Evolutionary conservation across 2,329 filamentous ascomycete species (phyloP).

Genomic region (Venturia asperata): DNA sequence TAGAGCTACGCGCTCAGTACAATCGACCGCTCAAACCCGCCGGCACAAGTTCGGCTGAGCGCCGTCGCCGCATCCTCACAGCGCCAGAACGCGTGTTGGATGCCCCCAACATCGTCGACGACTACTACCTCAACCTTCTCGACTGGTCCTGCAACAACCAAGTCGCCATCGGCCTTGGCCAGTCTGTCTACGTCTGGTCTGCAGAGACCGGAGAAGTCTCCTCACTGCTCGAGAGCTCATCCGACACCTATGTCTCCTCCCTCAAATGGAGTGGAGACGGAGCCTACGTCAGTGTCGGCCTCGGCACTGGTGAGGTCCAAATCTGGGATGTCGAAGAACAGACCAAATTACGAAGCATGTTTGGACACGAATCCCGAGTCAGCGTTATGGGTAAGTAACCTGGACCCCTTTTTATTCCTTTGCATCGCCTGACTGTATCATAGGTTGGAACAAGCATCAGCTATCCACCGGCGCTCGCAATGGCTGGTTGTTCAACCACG

Average conservation of each 20-base stretch:
- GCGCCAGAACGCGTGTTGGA: conserved; percentile 94
- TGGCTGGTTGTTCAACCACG: conserved; percentile 95
- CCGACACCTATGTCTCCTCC: conserved; percentile 94
- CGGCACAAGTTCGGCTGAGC: conserved; percentile 69
- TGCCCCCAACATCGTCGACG: conserved; percentile 89
- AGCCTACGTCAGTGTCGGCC: conserved; percentile 89
- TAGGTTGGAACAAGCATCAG: conserved; percentile 94
- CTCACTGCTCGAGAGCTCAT: conserved; percentile 76
- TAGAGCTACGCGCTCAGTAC: conserved; percentile 95
- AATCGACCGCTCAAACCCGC: conserved; percentile 86
- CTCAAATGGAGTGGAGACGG: conserved; percentile 99
- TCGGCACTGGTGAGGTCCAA: conserved; percentile 92
- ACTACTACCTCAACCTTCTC: conserved; percentile 97
- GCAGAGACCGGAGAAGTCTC: conserved; percentile 86
- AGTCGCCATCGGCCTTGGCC: conserved; percentile 93
- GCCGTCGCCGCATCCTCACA: conserved; percentile 84
- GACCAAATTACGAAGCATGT: conserved; percentile 96
- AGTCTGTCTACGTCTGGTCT: conserved; percentile 97
- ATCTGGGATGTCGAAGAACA: conserved; percentile 98
- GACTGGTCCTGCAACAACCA: conserved; percentile 99
- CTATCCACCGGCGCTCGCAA: conserved; percentile 91
- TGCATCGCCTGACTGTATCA: background rate
- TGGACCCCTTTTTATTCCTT: background rate
- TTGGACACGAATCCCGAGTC: conserved; percentile 91
- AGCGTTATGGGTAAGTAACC: conserved; percentile 63